phyloP scores from a whole-genome alignment of 495 filamentous ascomycete genomes.

The Aspergillus sparsus region DNA sequence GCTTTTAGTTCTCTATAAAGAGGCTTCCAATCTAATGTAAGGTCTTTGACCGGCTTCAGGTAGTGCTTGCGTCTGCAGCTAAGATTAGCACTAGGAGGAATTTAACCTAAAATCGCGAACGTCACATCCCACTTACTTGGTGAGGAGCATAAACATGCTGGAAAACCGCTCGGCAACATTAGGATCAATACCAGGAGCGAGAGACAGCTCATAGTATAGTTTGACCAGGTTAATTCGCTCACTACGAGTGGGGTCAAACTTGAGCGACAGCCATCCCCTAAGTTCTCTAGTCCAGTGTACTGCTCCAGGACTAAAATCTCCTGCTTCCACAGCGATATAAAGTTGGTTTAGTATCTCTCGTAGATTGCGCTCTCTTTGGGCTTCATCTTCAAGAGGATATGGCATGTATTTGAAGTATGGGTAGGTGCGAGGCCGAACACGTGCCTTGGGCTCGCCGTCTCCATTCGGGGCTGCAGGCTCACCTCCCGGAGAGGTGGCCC shows the following conservation, averaged over 20 bases:
- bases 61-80: conserved; percentile 87
- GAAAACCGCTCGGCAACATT: conserved; percentile 84
- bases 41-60: conserved; percentile 81
- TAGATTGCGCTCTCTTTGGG: conserved; percentile 70
- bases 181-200: conserved; percentile 86
- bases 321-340: conserved; percentile 84
- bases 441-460: conserved; percentile 56
- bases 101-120: background rate
- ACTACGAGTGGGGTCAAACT: conserved; percentile 88
- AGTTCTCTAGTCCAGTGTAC: conserved; percentile 98
- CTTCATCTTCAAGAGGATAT: conserved; percentile 77
- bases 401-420: conserved; percentile 88
- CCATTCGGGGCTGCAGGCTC: conserved; percentile 57
- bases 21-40: conserved; percentile 89
- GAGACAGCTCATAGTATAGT: conserved; percentile 90
- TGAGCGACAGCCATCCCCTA: conserved; percentile 89
- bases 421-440: conserved; percentile 86
- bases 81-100: conserved; percentile 30
- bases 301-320: conserved; percentile 91
- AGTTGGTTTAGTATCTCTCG: conserved; percentile 87
- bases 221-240: conserved; percentile 81
- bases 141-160: conserved; percentile 93
- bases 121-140: conserved; percentile 62
- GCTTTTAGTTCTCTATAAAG: conserved; percentile 88
- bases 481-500: conserved; percentile 67